Evolutionary conservation across 352 stramenopile genomes (phyloP).

Genomic region (Achlya hypogyna): DNA sequence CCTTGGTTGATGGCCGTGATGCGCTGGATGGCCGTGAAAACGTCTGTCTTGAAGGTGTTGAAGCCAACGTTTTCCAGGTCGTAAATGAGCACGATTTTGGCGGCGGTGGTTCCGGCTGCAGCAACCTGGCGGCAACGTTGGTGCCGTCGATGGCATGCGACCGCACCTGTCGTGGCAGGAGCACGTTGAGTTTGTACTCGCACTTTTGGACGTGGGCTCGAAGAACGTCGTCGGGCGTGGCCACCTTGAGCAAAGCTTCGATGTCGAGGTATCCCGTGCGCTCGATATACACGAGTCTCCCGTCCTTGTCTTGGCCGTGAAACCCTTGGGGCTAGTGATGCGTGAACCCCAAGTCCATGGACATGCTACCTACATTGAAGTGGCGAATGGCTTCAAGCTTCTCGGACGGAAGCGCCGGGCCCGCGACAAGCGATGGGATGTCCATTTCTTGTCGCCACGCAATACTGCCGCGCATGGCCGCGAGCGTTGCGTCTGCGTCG

Average conservation of each 20-base stretch:
- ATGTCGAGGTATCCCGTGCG: constrained; percentile 11
- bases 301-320: constrained; percentile 12
- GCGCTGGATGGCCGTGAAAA: neutral
- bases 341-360: neutral
- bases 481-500: neutral
- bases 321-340: constrained; percentile 14
- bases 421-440: neutral
- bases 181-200: constrained; percentile 11
- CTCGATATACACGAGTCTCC: constrained; percentile 11
- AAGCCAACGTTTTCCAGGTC: constrained; percentile 15
- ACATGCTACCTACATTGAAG: neutral
- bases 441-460: constrained; percentile 4
- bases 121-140: neutral
- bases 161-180: neutral
- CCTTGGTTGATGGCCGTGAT: too few species aligned
- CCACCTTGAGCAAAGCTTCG: constrained; percentile 6
- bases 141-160: neutral
- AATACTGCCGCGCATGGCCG: neutral
- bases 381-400: constrained; percentile 10
- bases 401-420: neutral
- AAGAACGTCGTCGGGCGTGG: constrained; percentile 4
- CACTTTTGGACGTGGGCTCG: constrained; percentile 17
- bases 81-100: constrained; percentile 19
- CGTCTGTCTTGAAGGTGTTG: constrained; percentile 16
- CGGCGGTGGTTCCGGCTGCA: neutral